Evolutionary conservation across 768 basidiomycete genomes (phyloP).

Genomic region (Collybiopsis luxurians): DNA sequence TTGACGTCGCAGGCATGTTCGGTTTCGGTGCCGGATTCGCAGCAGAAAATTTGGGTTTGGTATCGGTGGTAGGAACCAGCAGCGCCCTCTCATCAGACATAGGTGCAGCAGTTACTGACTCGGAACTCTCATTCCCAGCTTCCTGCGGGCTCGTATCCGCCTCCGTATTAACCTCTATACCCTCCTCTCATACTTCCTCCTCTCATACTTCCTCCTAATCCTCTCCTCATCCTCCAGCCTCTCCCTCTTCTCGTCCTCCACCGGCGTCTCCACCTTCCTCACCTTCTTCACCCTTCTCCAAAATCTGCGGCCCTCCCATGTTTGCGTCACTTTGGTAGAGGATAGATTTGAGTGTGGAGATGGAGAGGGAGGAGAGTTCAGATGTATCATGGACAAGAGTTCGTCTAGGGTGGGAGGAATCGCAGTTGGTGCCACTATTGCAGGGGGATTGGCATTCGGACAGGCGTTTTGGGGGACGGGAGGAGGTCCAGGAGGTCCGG

Average conservation of each 20-base stretch:
- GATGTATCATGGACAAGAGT: slow-evolving; percentile 59
- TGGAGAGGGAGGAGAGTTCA: slow-evolving; percentile 58
- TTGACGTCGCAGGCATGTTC: slow-evolving; percentile 24
- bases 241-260: slow-evolving; percentile 62
- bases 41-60: slow-evolving; percentile 10
- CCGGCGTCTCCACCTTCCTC: slow-evolving; percentile 56
- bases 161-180: neutral
- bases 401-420: slow-evolving; percentile 60
- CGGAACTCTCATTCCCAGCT: neutral
- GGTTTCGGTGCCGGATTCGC: slow-evolving; percentile 35
- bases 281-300: slow-evolving; percentile 93
- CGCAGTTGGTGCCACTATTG: slow-evolving; percentile 15
- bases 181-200: slow-evolving; percentile 14
- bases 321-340: slow-evolving; percentile 82
- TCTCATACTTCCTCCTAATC: slow-evolving; percentile 15
- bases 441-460: slow-evolving; percentile 27
- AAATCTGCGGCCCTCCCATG: slow-evolving; percentile 52
- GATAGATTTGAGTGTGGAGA: slow-evolving; percentile 73
- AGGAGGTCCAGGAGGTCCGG: slow-evolving; percentile 3
- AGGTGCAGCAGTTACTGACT: slow-evolving; percentile 9
- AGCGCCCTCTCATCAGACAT: slow-evolving; percentile 12
- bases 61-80: slow-evolving; percentile 12
- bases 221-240: slow-evolving; percentile 35
- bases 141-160: neutral
- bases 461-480: slow-evolving; percentile 19